Percentiles rank a stretch among this genome's conserved stretches.
Conservation (phyloP, 306 rosid genomes). For the Corylus heterophylla region DNA sequence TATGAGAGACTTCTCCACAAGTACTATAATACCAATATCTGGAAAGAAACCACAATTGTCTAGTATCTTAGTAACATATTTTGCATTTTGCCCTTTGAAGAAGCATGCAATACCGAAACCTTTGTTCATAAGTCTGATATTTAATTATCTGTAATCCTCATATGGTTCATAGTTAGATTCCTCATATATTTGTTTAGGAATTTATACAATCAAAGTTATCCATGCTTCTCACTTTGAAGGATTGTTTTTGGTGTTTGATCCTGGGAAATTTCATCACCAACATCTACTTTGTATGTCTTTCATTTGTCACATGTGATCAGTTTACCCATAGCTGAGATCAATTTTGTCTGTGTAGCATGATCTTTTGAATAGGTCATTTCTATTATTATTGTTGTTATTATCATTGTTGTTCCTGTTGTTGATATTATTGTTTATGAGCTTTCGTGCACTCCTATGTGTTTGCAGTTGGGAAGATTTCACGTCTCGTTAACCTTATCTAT, state of each 20-base stretch:
- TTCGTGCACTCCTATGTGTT: constrained; percentile 15
- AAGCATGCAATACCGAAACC: not conserved
- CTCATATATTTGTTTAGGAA: not conserved
- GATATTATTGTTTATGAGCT: not conserved
- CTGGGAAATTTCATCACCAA: not conserved
- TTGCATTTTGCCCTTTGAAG: not conserved
- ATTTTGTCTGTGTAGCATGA: not conserved
- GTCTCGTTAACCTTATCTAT: constrained; percentile 63
- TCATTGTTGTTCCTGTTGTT: not conserved
- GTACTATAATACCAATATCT: not conserved
- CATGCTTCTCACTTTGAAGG: not conserved
- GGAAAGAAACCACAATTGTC: constrained; percentile 1
- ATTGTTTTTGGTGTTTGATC: not conserved
- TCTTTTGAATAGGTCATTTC: not conserved
- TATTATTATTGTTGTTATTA: not conserved
- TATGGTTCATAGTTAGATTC: not conserved
- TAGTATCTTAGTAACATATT: not conserved
- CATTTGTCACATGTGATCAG: not conserved
- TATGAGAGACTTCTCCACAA: not conserved
- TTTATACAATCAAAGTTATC: not conserved
- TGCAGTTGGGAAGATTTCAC: constrained; percentile 73
- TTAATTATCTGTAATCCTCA: not conserved
- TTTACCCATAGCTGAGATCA: not conserved
- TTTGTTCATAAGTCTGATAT: not conserved
- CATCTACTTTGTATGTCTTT: not conserved